Conservation (phyloP, 495 filamentous ascomycete species). For the Lasiosphaeriaceae sp. region DNA sequence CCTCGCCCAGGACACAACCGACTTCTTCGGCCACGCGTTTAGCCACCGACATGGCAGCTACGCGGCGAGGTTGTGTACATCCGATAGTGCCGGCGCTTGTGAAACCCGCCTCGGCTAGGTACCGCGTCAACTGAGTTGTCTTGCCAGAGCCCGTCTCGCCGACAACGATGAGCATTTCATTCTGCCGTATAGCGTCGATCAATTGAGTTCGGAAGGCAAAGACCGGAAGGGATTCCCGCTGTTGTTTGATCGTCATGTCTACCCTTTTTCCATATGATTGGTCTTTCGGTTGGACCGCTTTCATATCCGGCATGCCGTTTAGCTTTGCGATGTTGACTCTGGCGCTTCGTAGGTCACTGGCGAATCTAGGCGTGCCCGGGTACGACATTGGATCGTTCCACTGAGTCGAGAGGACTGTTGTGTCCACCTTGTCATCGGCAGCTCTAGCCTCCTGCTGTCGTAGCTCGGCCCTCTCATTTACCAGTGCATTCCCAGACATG, state of each 20-base stretch:
- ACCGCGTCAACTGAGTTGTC: conserved; percentile 94
- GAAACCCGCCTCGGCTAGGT: conserved; percentile 87
- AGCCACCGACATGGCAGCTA: conserved; percentile 95
- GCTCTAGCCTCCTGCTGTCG: conserved; percentile 91
- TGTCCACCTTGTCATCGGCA: conserved; percentile 74
- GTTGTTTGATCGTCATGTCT: conserved; percentile 90
- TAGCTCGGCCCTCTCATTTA: conserved; percentile 85
- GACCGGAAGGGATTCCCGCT: conserved; percentile 85
- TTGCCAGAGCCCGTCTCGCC: conserved; percentile 98
- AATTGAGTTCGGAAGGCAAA: conserved; percentile 86
- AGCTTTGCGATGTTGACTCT: conserved; percentile 31
- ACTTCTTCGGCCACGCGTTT: conserved; percentile 97
- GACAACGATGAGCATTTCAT: conserved; percentile 93
- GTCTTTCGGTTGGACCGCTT: conserved; percentile 78
- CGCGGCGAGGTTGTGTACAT: conserved; percentile 94
- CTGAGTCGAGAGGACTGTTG: conserved; percentile 83
- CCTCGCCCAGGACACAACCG: conserved; percentile 81
- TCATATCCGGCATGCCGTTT: conserved; percentile 85
- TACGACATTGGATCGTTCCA: conserved; percentile 97
- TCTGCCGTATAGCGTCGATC: conserved; percentile 78
- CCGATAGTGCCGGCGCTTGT: conserved; percentile 89
- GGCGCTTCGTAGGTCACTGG: conserved; percentile 56
- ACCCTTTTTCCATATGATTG: conserved; percentile 81
- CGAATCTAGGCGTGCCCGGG: conserved; percentile 75
- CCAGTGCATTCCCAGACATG: conserved; percentile 85